These are phyloP conservation scores for Pichia membranifaciens DNA, from an alignment of 805 yeast species.

Conservation along the genomic window DNA sequence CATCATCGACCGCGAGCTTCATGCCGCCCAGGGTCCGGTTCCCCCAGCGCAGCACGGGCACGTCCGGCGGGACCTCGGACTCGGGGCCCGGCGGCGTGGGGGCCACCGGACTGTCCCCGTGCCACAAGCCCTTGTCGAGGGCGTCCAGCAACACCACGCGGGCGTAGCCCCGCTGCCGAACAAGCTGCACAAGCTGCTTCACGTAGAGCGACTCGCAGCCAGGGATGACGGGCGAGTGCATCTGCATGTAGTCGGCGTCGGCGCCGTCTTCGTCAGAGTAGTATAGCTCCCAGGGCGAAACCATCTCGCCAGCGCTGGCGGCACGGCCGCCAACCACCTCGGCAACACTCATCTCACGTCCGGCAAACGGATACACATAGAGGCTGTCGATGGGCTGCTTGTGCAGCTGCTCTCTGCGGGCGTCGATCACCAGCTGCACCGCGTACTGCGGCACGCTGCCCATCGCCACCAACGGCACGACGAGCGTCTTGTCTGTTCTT, in stretches of 20 bases:
- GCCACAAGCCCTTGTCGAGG: constrained; percentile 10
- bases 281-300: constrained; percentile 10
- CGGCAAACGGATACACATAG: constrained; percentile 72
- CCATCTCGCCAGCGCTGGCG: neutral
- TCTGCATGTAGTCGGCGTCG: constrained; percentile 4
- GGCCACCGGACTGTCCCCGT: constrained; percentile 2
- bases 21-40: neutral
- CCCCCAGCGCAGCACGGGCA: neutral
- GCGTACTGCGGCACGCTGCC: constrained; percentile 86
- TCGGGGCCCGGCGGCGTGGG: neutral
- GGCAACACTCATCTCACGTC: constrained; percentile 26
- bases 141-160: constrained; percentile 10
- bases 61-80: neutral
- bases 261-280: neutral
- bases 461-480: constrained; percentile 76
- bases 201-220: constrained; percentile 14
- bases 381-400: constrained; percentile 47
- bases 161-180: neutral
- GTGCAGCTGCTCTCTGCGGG: neutral
- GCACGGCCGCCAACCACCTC: neutral
- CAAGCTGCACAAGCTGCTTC: constrained; percentile 6
- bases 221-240: constrained; percentile 15
- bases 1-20: neutral
- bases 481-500: constrained; percentile 31
- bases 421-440: constrained; percentile 18